phyloP scores from a whole-genome alignment of 352 stramenopile genomes.

The Globisporangium splendens region DNA sequence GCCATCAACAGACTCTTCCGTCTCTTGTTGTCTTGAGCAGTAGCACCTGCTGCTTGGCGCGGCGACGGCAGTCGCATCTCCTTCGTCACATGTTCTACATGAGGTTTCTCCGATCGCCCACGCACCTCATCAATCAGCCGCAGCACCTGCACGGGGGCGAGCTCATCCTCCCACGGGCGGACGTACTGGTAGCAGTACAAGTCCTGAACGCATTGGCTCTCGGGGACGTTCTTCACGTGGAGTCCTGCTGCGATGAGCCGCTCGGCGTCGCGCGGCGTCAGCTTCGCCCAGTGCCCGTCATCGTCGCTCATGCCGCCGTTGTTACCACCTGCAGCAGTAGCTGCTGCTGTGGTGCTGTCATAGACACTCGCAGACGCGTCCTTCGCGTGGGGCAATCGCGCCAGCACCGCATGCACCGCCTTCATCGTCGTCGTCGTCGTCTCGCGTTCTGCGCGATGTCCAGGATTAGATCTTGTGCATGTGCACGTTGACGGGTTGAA shows the following conservation, averaged over 20 bases:
- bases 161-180: conserved; percentile 4
- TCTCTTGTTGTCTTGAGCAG: conserved; percentile 1
- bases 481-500: too few species aligned
- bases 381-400: neutral
- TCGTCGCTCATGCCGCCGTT: neutral
- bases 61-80: neutral
- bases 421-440: neutral
- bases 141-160: conserved; percentile 12
- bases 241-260: conserved; percentile 8
- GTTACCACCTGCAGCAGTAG: neutral
- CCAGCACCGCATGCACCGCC: neutral
- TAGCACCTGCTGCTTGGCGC: neutral
- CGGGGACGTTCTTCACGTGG: neutral
- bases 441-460: neutral
- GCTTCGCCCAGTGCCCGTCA: neutral
- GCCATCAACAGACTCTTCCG: neutral
- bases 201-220: neutral
- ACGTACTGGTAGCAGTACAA: conserved; percentile 13
- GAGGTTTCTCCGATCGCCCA: neutral
- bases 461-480: too few species aligned
- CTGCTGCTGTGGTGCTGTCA: neutral
- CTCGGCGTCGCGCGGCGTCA: conserved; percentile 9
- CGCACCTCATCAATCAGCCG: conserved; percentile 7
- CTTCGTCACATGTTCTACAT: neutral
- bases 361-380: neutral